Evolutionary conservation across 1,284 basidiomycete species (phyloP), one percentile per base, ranked within the genome.

Genomic region (Cryptococcus sp.): DNA sequence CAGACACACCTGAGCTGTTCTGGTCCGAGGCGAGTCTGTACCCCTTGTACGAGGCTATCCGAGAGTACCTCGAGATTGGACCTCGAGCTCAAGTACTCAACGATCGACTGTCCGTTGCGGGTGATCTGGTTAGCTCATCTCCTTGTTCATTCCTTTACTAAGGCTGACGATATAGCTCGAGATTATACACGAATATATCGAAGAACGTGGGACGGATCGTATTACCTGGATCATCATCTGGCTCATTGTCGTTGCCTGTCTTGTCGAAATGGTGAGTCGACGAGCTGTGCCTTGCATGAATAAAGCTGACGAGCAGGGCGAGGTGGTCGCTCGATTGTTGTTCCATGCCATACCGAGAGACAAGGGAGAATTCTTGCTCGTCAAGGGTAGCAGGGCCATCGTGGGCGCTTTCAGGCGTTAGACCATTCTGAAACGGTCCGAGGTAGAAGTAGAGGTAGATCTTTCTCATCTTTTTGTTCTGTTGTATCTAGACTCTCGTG

Each of bases 141-240:
- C 28, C 14, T 31, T 7, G 7, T 31, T 31, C 28, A 31, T n/a
- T n/a, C n/a, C 7, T 28, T 45, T 18, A 38, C 18, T 39, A 43
- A 24, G 38, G 26, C 24, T 54, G 41, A 39, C 43, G 11, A n/a
- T 51, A n/a, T 47, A 90, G 87, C 78, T 93, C 46, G 86, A 88
- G 57, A 87, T 88, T 46, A 94, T 97, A 56, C 93, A 95, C 65
- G 90, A 94, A 61, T 90, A 95, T 66, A 74, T 95, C 45, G 93
- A 92, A 64, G 87, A 86, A 60, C 83, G 81, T 41, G 89, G 88
- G 9, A 94, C 93, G 86, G 83, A 90, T 60, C 77, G 87, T n/a
- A 88, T 93, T 60, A 92, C 89, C 4, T 91, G 88, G 88, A 89
- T 94, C 58, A 83, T 97, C 55, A 97, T 97, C 60, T 93, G 89